Conservation (phyloP, 23 red algal genomes). For the Agarophyton chilense region DNA sequence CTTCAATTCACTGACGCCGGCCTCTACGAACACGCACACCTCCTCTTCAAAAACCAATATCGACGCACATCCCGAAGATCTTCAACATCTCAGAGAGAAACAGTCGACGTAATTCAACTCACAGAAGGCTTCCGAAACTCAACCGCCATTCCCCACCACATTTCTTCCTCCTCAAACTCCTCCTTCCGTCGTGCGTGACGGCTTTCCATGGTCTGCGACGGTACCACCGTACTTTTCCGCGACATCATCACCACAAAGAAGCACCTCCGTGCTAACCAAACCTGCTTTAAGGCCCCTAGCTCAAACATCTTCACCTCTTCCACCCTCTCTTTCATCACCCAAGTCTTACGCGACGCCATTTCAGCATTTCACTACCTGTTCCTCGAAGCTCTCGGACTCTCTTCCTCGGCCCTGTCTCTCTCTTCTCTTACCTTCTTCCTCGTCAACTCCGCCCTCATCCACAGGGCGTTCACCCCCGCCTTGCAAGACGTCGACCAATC, state of each 20-base stretch:
- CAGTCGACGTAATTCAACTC: no score
- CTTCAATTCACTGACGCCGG: conserved; percentile 17
- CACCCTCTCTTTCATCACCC: neutral
- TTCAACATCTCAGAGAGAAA: no score
- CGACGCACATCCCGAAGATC: neutral
- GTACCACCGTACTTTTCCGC: neutral
- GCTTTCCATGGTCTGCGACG: neutral
- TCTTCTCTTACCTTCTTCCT: no score
- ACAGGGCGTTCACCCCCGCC: neutral
- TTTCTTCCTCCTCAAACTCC: no score
- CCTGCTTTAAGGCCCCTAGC: neutral
- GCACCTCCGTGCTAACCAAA: neutral
- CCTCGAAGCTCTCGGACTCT: neutral
- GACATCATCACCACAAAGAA: neutral
- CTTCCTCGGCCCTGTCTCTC: no score
- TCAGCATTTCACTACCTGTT: neutral
- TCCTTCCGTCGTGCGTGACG: neutral
- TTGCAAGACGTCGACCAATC: no score
- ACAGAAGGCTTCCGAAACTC: no score
- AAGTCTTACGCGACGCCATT: neutral
- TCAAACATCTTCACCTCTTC: neutral
- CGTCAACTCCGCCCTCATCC: no score
- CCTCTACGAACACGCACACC: conserved; percentile 17
- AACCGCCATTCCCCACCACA: no score
- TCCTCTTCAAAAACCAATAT: conserved; percentile 31